These are phyloP conservation scores for Pleoardoris graminearum DNA, from an alignment of 2,329 filamentous ascomycete species.

Conservation along the genomic window DNA sequence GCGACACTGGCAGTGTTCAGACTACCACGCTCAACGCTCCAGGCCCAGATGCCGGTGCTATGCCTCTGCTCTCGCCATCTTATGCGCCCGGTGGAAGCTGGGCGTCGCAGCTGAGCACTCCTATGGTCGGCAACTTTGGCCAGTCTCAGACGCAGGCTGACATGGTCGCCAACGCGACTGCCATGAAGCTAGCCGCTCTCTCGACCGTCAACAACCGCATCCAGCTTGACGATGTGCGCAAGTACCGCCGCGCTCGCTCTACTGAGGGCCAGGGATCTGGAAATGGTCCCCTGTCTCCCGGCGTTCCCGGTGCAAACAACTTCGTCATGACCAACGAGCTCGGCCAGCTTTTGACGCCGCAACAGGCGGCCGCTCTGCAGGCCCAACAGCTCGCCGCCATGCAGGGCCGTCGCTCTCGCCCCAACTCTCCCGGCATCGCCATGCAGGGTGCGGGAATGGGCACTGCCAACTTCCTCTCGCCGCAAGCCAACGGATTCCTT, in stretches of 20 bases:
- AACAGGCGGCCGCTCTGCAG: slow-evolving; percentile 57
- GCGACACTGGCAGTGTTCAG: slow-evolving; percentile 72
- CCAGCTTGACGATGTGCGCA: slow-evolving; percentile 92
- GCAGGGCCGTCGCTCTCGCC: slow-evolving; percentile 81
- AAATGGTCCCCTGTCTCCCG: slow-evolving; percentile 68
- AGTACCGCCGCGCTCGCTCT: slow-evolving; percentile 89
- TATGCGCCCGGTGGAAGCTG: slow-evolving; percentile 86
- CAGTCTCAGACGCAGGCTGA: slow-evolving; percentile 75
- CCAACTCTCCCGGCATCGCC: slow-evolving; percentile 84
- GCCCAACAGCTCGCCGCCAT: slow-evolving; percentile 82
- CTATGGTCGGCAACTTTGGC: slow-evolving; percentile 85
- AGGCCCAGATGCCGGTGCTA: slow-evolving; percentile 69
- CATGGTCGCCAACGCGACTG: slow-evolving; percentile 97
- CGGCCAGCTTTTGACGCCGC: slow-evolving; percentile 76
- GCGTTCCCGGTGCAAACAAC: slow-evolving; percentile 65
- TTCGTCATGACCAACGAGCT: slow-evolving; percentile 95
- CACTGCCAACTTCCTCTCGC: slow-evolving; percentile 75
- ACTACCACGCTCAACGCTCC: slow-evolving; percentile 77
- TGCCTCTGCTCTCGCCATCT: slow-evolving; percentile 80
- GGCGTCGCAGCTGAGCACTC: slow-evolving; percentile 98
- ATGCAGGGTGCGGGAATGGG: slow-evolving; percentile 68
- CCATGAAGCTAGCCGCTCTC: slow-evolving; percentile 96
- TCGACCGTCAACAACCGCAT: slow-evolving; percentile 99
- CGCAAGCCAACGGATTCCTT: slow-evolving; percentile 92
- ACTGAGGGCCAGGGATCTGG: slow-evolving; percentile 71